These are phyloP conservation scores for Carex arenaria DNA, from an alignment of 202 grass and related monocot genomes.

Conservation along the genomic window DNA sequence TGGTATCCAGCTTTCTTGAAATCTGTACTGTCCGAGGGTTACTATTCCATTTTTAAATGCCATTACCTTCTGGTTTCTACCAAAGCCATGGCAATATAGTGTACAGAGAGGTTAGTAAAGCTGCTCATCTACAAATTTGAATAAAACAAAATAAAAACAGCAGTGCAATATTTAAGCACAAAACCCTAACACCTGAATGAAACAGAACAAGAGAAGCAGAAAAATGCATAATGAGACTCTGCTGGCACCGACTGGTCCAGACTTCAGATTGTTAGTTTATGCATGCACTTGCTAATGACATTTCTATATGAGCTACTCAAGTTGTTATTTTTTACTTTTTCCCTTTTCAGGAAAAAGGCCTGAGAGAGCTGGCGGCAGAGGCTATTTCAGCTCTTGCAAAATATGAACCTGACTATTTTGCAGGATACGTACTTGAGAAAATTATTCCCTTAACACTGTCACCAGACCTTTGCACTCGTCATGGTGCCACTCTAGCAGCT, in stretches of 20 bases:
- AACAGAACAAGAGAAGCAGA: neutral
- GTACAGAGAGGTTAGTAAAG: neutral
- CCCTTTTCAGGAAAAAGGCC: slow-evolving; percentile 63
- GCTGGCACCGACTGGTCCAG: neutral
- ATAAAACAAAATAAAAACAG: neutral
- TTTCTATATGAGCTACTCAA: neutral
- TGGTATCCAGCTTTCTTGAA: neutral
- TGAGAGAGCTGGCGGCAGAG: slow-evolving; percentile 81
- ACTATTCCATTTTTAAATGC: neutral
- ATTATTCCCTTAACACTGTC: slow-evolving; percentile 84
- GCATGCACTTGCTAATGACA: neutral
- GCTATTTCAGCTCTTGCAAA: slow-evolving; percentile 73
- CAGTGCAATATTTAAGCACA: neutral
- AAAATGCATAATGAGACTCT: neutral
- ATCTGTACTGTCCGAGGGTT: neutral
- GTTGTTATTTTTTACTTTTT: slow-evolving; percentile 17
- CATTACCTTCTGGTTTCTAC: neutral
- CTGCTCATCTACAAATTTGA: neutral
- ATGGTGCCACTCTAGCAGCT: slow-evolving; percentile 87
- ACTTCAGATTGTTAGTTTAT: neutral
- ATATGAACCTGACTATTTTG: slow-evolving; percentile 78
- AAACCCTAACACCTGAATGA: neutral
- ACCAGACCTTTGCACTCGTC: slow-evolving; percentile 81
- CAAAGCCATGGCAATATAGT: neutral
- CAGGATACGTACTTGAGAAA: slow-evolving; percentile 59